A percentile compares a stretch with the other conserved stretches of the same genome.
These are phyloP conservation scores for Aspergillus felis DNA, from an alignment of 2,329 filamentous ascomycete genomes.

Conservation along the genomic window DNA sequence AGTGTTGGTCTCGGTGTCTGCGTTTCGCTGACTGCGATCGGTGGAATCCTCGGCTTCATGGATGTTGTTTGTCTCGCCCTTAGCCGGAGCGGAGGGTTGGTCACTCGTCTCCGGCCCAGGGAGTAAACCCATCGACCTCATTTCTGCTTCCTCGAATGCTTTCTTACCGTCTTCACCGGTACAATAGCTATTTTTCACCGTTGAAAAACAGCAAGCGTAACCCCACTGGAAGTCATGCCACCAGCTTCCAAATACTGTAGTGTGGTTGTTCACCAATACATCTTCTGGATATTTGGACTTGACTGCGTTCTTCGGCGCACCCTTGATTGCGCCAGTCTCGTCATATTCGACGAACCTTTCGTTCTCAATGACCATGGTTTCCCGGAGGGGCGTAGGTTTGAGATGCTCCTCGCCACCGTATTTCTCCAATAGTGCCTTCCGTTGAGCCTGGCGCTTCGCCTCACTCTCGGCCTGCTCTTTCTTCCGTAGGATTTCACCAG, in stretches of 20 bases:
- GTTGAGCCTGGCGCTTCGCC: constrained; percentile 62
- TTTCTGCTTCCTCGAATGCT: constrained; percentile 74
- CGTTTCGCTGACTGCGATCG: constrained; percentile 23
- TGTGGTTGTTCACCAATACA: constrained; percentile 84
- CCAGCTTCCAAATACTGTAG: constrained; percentile 92
- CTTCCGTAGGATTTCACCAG: constrained; percentile 78
- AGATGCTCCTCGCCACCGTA: constrained; percentile 70
- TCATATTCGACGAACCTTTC: constrained; percentile 94
- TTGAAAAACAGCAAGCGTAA: constrained; percentile 90
- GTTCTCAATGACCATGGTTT: constrained; percentile 69
- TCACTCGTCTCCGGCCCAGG: constrained; percentile 20
- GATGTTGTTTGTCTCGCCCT: constrained; percentile 16
- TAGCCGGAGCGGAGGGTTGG: constrained; percentile 1
- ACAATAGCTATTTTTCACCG: constrained; percentile 94
- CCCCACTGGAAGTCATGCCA: constrained; percentile 96
- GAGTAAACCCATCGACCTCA: constrained; percentile 46
- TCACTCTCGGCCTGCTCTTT: constrained; percentile 73
- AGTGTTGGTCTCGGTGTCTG: constrained; percentile 28
- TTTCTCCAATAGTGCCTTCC: constrained; percentile 70
- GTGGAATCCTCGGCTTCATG: constrained; percentile 25
- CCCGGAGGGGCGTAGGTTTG: constrained; percentile 59
- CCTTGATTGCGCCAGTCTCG: constrained; percentile 83
- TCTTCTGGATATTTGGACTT: constrained; percentile 94
- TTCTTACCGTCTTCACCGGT: constrained; percentile 83
- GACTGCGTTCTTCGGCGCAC: constrained; percentile 68